Evolutionary conservation across 2,329 filamentous ascomycete species (phyloP), one percentile per base, ranked within the genome.

Genomic region (Aulographum hederae): DNA sequence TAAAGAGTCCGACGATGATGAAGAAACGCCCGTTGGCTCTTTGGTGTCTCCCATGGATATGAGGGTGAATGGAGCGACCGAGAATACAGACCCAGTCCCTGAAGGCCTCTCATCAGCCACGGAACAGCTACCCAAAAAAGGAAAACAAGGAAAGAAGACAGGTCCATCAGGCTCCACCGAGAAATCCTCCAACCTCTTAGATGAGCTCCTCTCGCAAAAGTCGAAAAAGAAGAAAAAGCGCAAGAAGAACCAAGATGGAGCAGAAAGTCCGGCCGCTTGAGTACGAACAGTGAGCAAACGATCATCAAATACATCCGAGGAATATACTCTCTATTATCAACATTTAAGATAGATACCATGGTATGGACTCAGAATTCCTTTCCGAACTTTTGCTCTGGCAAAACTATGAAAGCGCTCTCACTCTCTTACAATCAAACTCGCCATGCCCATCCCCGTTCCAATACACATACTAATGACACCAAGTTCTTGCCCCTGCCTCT

Each of bases 381-480:
- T 10, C 21, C 21, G 10, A 10, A 25, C n/a, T 25, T 10, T 25
- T 10, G 10, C 10, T 10, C 10, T 25, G 10, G 10, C n/a, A 25
- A 10, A n/a, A n/a, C 26, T 12, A 14, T n/a, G n/a, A n/a, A n/a
- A 28, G 27, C 11, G 8, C 8, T 6, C 8, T 32, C 51, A 61
- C 41, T 64, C 60, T 31, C 58, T 46, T 2, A 63, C 54, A 39
- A 65, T 57, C 51, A 64, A 52, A 44, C 56, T 60, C 21, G 61
- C 61, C 60, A 63, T 63, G 1, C 61, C 61, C 61, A 65, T 65
- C 1, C 54, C 54, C 13, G 61, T 64, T 2, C 61, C 61, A 41
- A 64, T 60, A 52, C 85, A 94, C 80, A 94, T 92, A 46, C 78
- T 89, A 34, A 92, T 69, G 28, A 93, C 80, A 41, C 85, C 84